Conservation (phyloP, 441 rosid genomes). For the Erysimum cheiri region DNA sequence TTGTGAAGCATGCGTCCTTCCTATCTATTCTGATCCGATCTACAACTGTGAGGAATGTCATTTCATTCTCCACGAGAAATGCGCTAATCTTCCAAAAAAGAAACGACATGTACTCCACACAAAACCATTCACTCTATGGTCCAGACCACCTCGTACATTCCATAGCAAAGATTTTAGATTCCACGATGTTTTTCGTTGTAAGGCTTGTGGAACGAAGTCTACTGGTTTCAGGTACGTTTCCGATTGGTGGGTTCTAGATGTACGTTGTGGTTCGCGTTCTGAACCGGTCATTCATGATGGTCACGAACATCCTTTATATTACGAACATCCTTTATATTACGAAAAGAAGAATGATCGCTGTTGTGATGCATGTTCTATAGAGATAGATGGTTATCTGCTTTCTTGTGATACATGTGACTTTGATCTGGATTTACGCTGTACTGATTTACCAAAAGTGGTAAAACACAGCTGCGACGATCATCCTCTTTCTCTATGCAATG, state of each 20-base stretch:
- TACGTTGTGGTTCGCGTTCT: constrained; percentile 6
- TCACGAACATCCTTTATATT: constrained; percentile 1
- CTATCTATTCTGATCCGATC: neutral
- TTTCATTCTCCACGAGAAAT: constrained; percentile 35
- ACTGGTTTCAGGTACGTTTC: constrained; percentile 32
- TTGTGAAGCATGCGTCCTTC: constrained; percentile 33
- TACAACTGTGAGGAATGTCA: constrained; percentile 27
- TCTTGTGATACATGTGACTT: constrained; percentile 16
- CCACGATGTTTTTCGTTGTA: neutral
- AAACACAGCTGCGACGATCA: constrained; percentile 25
- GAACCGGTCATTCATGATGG: constrained; percentile 16
- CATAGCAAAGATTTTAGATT: neutral
- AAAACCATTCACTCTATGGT: constrained; percentile 2
- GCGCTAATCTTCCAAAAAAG: constrained; percentile 29
- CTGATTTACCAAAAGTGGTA: constrained; percentile 13
- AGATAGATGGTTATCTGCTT: constrained; percentile 1
- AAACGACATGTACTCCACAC: neutral
- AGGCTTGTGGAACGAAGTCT: constrained; percentile 1
- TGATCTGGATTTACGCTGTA: constrained; percentile 9
- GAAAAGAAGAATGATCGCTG: neutral
- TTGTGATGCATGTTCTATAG: neutral
- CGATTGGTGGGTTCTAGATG: neutral
- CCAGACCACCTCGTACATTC: neutral
- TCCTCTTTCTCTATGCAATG: constrained; percentile 11
- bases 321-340: constrained; percentile 6